Base-by-base conservation (phyloP, 306 rosid genomes). In the Rosa rugosa region DNA sequence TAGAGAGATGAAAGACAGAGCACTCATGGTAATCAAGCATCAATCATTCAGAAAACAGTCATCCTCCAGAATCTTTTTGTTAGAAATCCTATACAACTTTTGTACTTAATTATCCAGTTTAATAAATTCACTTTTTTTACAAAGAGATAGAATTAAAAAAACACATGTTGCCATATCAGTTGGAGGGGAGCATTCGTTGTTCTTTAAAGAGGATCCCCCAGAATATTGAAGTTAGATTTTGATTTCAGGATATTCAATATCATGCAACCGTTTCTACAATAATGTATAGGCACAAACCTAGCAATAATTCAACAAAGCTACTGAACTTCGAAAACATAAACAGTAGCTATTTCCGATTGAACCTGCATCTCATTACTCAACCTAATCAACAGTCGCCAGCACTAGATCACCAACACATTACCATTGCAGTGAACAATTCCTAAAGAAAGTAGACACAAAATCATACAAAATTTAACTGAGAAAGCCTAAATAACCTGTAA, bases 401-500 rank as follows among this genome's bases (percentile, higher is more conserved):
- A 49, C 18, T 11, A 16, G 8, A 71, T 9, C 56, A 71, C 42
- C 8, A 16, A 14, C 18, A 9, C 14, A 9, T 71, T 11, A 27
- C 62, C 40, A 36, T 3, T 8, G 31, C 36, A 27, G 34, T 51
- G 12, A 18, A 20, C 46, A 49, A 11, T 51, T 53, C 50, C 44
- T 2, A 36, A 45, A 45, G 4, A 0, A 44, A 18, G 16, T 47
- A 41, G 4, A 51, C 9, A 5, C n/a, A 45, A 18, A 22, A 42
- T 25, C 31, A 65, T 18, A 34, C 25, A 80, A 23, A 36, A 46
- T 69, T 34, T 72, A 7, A 7, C 31, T 11, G 3, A 69, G 45
- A 42, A 44, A 67, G 11, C 8, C 34, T 27, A 34, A 14, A 81
- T 80, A 57, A 95, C 97, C 98, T 95, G 97, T 78, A 95, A 88